Evolutionary conservation across 1,284 basidiomycete species (phyloP), one percentile per base, ranked within the genome.

Genomic region (Entoloma clypeatum): DNA sequence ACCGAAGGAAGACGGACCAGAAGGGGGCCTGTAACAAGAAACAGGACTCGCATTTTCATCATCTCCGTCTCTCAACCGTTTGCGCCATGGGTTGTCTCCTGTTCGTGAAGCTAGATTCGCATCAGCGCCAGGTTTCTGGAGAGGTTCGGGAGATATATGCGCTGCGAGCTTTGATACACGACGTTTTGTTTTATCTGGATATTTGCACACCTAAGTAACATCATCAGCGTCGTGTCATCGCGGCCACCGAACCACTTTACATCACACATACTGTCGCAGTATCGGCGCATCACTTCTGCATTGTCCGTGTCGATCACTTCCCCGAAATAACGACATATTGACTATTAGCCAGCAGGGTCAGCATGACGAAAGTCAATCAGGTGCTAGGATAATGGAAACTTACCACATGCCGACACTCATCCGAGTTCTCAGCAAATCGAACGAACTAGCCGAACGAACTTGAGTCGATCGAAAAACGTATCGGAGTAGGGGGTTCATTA

Each of bases 201-300:
- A 77, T 57, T 82, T 86, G 64, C 87, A 91, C 3, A 88, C 72
- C 86, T 88, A 39, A n/a, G 17, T 17, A 8, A 39, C 18, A 30
- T 38, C 37, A 33, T 32, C 22, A 25, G 5, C 26, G 4, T 16
- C 18, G 38, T 17, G 17, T 22, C 18, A 19, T 14, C 6, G 11
- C 4, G 22, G 3, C 31, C 11, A 30, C 18, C n/a, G 3, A 13
- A 13, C 27, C 5, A 68, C 82, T 39, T n/a, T 54, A 91, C 90
- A 62, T 93, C 90, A 54, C 90, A 94, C 86, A 92, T 91, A 27
- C 69, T 67, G 43, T 83, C 62, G 54, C 91, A 94, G 50, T 88
- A 81, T 3, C 59, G 56, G 43, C 72, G 71, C 37, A 74, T 59
- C 4, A 71, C 51, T 5, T 67, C 67, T 2, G 65, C 49, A 47